Evolutionary conservation across 306 rosid species (phyloP).

Genomic region (Cotoneaster glaucophyllus): DNA sequence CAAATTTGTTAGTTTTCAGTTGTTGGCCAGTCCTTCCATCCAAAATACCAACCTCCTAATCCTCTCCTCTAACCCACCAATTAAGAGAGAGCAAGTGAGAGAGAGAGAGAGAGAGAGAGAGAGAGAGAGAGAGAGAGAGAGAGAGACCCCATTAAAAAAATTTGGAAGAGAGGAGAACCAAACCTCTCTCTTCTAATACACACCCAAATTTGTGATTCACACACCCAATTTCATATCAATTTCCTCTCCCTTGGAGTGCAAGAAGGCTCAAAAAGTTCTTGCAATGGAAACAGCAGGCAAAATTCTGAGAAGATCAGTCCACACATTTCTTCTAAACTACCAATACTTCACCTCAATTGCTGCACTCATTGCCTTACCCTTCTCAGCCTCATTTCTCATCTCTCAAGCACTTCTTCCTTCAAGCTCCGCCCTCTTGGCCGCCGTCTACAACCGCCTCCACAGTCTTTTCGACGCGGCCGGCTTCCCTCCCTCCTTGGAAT

Average conservation of each 20-base stretch:
- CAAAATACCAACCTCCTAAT: slow-evolving; percentile 33
- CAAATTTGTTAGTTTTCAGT: slow-evolving; percentile 40
- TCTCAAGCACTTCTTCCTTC: slow-evolving; percentile 44
- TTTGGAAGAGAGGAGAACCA: not conserved
- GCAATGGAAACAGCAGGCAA: slow-evolving; percentile 58
- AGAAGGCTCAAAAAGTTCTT: slow-evolving; percentile 6
- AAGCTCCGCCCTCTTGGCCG: slow-evolving; percentile 45
- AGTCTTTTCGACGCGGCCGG: slow-evolving; percentile 74
- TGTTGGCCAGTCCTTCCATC: slow-evolving; percentile 83
- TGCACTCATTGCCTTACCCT: slow-evolving; percentile 66
- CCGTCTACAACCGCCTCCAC: slow-evolving; percentile 45
- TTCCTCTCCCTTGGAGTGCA: slow-evolving; percentile 23
- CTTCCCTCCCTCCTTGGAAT: slow-evolving; percentile 54
- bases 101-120: slow-evolving; percentile 5
- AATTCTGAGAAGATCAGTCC: slow-evolving; percentile 66
- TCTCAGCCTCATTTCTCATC: slow-evolving; percentile 65
- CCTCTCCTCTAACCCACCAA: slow-evolving; percentile 36
- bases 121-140: slow-evolving; percentile 14
- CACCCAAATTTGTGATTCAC: slow-evolving; percentile 9
- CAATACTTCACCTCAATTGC: slow-evolving; percentile 59
- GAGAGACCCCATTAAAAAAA: slow-evolving; percentile 5
- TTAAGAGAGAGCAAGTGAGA: slow-evolving; percentile 7
- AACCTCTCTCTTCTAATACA: slow-evolving; percentile 20
- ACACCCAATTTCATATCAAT: slow-evolving; percentile 19
- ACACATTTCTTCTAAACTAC: slow-evolving; percentile 68